These are phyloP conservation scores for Carex parvula DNA, from an alignment of 176 grass and related monocot species.

Conservation along the genomic window DNA sequence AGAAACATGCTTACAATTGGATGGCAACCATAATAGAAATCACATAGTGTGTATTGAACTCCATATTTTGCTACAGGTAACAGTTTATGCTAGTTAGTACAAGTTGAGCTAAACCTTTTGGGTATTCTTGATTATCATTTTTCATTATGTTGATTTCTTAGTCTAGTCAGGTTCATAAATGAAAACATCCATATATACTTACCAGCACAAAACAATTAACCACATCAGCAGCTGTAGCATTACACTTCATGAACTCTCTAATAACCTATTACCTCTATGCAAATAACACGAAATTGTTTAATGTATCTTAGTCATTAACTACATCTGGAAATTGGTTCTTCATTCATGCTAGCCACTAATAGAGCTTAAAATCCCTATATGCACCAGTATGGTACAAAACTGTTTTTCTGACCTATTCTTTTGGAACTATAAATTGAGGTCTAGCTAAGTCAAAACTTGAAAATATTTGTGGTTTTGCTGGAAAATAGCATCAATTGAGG, in stretches of 20 bases:
- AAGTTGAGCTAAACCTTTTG: background rate
- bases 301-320: background rate
- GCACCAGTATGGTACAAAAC: background rate
- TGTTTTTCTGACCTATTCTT: background rate
- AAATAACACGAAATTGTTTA: background rate
- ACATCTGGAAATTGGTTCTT: background rate
- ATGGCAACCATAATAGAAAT: background rate
- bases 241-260: background rate
- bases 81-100: background rate
- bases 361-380: background rate
- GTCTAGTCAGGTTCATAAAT: background rate
- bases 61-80: background rate
- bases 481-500: background rate
- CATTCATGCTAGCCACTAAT: background rate
- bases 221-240: background rate
- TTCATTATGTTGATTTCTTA: background rate
- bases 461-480: background rate
- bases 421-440: background rate
- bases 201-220: background rate
- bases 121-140: background rate
- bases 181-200: background rate
- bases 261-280: background rate
- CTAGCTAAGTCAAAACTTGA: background rate
- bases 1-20: background rate
- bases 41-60: background rate